A percentile compares a stretch with the other conserved stretches of the same genome.
Conservation (phyloP, 2,329 filamentous ascomycete species). For the Dactylonectria estremocensis region DNA sequence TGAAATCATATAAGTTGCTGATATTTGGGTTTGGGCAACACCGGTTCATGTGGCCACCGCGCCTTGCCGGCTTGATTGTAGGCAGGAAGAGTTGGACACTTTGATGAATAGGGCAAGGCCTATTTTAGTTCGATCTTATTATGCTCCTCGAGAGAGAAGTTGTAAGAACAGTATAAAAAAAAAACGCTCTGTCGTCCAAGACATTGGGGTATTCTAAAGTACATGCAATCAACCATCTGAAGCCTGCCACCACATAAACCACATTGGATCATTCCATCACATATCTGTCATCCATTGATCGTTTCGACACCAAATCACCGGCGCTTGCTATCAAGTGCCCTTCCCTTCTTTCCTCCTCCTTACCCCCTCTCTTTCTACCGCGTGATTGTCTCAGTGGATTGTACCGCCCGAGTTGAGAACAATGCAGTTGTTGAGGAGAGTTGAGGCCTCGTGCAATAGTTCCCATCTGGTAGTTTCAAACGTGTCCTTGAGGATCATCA, state of each 20-base stretch:
- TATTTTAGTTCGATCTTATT: conserved; percentile 20
- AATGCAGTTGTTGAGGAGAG: conserved; percentile 86
- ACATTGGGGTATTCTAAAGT: conserved; percentile 50
- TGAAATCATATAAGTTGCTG: not conserved
- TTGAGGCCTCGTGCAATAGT: conserved; percentile 88
- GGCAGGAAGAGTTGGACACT: not conserved
- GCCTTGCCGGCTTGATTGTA: not conserved
- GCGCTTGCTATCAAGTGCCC: conserved; percentile 7
- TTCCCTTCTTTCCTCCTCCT: not conserved
- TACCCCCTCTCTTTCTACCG: not conserved
- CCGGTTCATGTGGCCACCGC: not conserved
- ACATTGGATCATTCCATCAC: conserved; percentile 29
- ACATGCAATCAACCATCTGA: conserved; percentile 39
- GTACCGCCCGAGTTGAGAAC: conserved; percentile 53
- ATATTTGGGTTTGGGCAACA: not conserved
- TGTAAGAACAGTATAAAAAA: conserved; percentile 26
- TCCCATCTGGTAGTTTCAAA: conserved; percentile 93
- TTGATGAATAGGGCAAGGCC: conserved; percentile 21
- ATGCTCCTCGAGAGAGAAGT: conserved; percentile 25
- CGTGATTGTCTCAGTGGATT: conserved; percentile 39
- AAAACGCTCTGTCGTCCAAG: conserved; percentile 35
- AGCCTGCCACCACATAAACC: conserved; percentile 35
- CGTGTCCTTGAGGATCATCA: conserved; percentile 85
- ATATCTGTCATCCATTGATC: conserved; percentile 20
- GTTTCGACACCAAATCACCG: conserved; percentile 16